A percentile compares a stretch with the other conserved stretches of the same genome.
These are phyloP conservation scores for Komagataella pseudopastoris DNA, from an alignment of 805 yeast genomes.

Conservation along the genomic window DNA sequence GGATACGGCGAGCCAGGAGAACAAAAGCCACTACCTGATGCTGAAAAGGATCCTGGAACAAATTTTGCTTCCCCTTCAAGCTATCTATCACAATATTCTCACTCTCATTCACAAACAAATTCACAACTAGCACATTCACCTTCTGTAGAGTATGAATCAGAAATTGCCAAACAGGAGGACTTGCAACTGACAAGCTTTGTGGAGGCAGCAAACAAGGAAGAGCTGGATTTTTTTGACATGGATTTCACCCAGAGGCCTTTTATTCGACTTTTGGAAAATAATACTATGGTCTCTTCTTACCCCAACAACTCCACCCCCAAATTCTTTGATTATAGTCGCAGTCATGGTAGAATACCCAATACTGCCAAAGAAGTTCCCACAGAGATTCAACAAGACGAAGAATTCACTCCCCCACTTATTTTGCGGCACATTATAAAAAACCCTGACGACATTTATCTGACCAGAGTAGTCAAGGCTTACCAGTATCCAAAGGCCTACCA, in stretches of 20 bases:
- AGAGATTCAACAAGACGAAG: constrained; percentile 23
- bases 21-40: background rate
- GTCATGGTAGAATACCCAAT: constrained; percentile 37
- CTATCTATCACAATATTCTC: background rate
- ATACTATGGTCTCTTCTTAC: constrained; percentile 18
- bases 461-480: constrained; percentile 29
- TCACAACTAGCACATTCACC: background rate
- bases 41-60: background rate
- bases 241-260: constrained; percentile 17
- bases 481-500: constrained; percentile 55
- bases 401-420: constrained; percentile 43
- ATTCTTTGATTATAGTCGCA: constrained; percentile 35
- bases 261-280: constrained; percentile 14
- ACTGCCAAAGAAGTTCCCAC: constrained; percentile 28
- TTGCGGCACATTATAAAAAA: constrained; percentile 42
- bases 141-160: constrained; percentile 15
- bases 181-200: constrained; percentile 23
- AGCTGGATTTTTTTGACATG: constrained; percentile 12
- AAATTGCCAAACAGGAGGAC: constrained; percentile 26
- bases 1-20: background rate
- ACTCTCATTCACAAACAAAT: background rate
- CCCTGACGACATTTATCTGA: constrained; percentile 34
- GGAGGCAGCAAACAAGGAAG: background rate
- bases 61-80: background rate
- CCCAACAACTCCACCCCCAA: constrained; percentile 19